phyloP scores from a whole-genome alignment of 441 rosid genomes.

The Mallotus repandus region DNA sequence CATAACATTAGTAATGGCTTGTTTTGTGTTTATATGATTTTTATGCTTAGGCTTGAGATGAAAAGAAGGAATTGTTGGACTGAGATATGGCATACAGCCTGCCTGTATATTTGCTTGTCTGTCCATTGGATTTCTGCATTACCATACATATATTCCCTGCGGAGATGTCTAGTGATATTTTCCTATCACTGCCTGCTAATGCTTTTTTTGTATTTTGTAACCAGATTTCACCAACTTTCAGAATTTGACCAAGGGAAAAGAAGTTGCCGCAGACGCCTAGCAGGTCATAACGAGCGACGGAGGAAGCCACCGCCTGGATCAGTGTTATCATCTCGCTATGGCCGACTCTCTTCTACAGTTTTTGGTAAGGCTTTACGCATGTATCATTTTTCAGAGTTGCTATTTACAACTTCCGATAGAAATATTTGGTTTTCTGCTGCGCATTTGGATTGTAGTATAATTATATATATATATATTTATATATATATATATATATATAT shows the following conservation, averaged over 20 bases:
- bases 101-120: not conserved
- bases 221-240: slow-evolving; percentile 88
- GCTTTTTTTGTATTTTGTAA: slow-evolving; percentile 15
- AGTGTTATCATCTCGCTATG: slow-evolving; percentile 45
- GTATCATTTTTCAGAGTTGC: not conserved
- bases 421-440: not conserved
- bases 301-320: slow-evolving; percentile 83
- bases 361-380: slow-evolving; percentile 39
- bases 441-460: not conserved
- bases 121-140: not conserved
- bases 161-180: not conserved
- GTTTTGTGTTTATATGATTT: not conserved
- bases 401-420: not conserved
- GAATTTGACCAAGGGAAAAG: slow-evolving; percentile 93
- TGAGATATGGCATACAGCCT: not conserved
- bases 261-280: slow-evolving; percentile 87
- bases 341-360: slow-evolving; percentile 40
- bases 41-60: not conserved
- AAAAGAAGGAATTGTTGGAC: not conserved
- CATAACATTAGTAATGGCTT: not conserved
- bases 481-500: no score
- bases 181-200: slow-evolving; percentile 1
- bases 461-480: no score
- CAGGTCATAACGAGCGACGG: slow-evolving; percentile 89
- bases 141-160: not conserved